phyloP scores from a whole-genome alignment of 495 filamentous ascomycete genomes.

The Neurospora intermedia region DNA sequence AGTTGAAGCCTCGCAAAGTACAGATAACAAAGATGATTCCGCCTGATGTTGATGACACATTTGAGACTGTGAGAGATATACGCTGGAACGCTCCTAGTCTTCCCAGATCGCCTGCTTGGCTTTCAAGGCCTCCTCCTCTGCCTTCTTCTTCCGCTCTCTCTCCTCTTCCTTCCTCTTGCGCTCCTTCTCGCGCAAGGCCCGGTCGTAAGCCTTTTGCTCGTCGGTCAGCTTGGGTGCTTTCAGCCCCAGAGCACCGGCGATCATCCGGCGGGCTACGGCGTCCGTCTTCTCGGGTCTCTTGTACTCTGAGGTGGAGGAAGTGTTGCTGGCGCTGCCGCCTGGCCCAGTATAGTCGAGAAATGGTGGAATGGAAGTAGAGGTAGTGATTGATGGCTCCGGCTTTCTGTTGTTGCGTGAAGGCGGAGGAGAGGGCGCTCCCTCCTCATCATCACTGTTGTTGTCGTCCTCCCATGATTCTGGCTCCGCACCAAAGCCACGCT shows the following conservation, averaged over 20 bases:
- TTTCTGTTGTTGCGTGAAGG: not conserved
- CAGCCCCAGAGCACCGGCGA: constrained; percentile 79
- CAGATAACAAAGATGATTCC: not conserved
- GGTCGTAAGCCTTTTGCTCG: constrained; percentile 82
- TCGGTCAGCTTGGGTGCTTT: constrained; percentile 71
- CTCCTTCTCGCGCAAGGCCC: constrained; percentile 75
- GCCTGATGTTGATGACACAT: not conserved
- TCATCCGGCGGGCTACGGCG: constrained; percentile 80
- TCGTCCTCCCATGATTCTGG: not conserved
- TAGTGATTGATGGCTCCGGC: not conserved
- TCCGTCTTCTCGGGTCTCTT: constrained; percentile 82
- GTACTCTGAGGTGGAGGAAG: not conserved
- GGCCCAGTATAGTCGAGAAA: constrained; percentile 3
- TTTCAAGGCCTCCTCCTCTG: constrained; percentile 57
- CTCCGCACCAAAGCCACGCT: constrained; percentile 3
- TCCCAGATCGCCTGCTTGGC: constrained; percentile 75
- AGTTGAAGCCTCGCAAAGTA: not conserved
- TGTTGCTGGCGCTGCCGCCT: constrained; percentile 4
- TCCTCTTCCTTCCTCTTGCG: constrained; percentile 63
- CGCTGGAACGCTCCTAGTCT: constrained; percentile 36
- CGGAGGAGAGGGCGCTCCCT: not conserved
- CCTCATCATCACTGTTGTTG: not conserved
- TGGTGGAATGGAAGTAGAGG: not conserved
- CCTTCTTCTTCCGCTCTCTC: constrained; percentile 51
- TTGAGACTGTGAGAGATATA: not conserved